Percentiles rank a stretch among this genome's conserved stretches.
These are phyloP conservation scores for Begonia fuchsioides DNA, from an alignment of 306 rosid genomes.

Conservation along the genomic window DNA sequence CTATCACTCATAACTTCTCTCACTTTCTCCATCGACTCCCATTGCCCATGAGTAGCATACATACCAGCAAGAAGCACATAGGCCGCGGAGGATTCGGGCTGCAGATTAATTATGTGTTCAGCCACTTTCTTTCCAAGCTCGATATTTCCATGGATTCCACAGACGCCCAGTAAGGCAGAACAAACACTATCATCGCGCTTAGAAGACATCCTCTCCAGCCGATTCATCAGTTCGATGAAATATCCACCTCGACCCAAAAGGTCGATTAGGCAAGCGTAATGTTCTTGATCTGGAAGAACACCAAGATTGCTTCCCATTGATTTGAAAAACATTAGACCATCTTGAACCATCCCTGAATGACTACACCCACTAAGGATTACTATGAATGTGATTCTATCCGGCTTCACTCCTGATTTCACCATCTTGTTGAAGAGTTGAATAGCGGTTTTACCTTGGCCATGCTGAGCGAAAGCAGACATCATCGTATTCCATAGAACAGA, in stretches of 20 bases:
- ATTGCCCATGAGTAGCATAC: conserved; percentile 42
- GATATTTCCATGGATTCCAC: conserved; percentile 36
- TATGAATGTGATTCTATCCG: conserved; percentile 40
- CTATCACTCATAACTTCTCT: conserved; percentile 44
- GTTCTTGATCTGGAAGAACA: conserved; percentile 61
- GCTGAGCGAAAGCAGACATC: conserved; percentile 53
- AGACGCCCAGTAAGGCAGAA: conserved; percentile 44
- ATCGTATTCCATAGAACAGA: conserved; percentile 64
- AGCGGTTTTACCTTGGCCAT: conserved; percentile 52
- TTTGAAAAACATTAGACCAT: conserved; percentile 50
- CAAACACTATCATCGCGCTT: conserved; percentile 35
- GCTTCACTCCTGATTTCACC: conserved; percentile 48
- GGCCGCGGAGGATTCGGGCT: conserved; percentile 41
- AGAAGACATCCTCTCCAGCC: conserved; percentile 33
- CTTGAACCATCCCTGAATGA: conserved; percentile 61
- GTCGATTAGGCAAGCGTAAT: conserved; percentile 58
- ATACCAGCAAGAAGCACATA: conserved; percentile 43
- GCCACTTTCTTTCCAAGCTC: conserved; percentile 46
- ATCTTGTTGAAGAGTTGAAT: conserved; percentile 33
- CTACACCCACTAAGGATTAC: conserved; percentile 57
- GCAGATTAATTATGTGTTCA: conserved; percentile 37
- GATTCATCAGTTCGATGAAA: conserved; percentile 30
- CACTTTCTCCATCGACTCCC: conserved; percentile 47
- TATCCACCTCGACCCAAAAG: conserved; percentile 48
- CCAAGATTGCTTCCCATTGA: conserved; percentile 40